phyloP scores from a whole-genome alignment of 2,329 filamentous ascomycete species.

The Fusarium duplospermum region DNA sequence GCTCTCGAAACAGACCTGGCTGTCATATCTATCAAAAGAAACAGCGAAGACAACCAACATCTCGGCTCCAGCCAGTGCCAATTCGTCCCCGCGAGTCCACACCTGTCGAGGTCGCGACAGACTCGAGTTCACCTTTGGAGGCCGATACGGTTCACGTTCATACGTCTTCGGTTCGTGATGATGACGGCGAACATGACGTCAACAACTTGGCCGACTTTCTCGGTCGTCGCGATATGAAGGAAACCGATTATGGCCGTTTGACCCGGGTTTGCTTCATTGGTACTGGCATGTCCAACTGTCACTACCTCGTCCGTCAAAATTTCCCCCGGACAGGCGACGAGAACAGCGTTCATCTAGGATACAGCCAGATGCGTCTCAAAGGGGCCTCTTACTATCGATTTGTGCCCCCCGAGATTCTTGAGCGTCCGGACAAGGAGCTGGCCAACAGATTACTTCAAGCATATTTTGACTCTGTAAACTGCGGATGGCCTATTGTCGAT shows the following conservation, averaged over 20 bases:
- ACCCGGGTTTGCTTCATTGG: slow-evolving; percentile 67
- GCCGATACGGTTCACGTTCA: neutral
- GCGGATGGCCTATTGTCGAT: slow-evolving; percentile 63
- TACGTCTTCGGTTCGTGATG: slow-evolving; percentile 21
- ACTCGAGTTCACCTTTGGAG: neutral
- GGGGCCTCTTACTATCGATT: slow-evolving; percentile 48
- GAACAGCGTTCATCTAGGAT: neutral
- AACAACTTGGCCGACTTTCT: slow-evolving; percentile 62
- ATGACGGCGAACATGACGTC: slow-evolving; percentile 53
- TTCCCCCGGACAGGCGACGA: slow-evolving; percentile 41
- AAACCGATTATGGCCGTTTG: slow-evolving; percentile 57
- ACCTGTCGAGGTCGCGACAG: slow-evolving; percentile 9
- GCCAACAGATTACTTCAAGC: slow-evolving; percentile 62
- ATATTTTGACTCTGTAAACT: slow-evolving; percentile 63
- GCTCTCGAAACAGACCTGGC: slow-evolving; percentile 52
- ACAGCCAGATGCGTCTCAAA: slow-evolving; percentile 34
- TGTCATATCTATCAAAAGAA: slow-evolving; percentile 64
- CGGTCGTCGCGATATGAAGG: slow-evolving; percentile 58
- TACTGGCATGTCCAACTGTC: slow-evolving; percentile 66
- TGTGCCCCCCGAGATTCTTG: slow-evolving; percentile 59
- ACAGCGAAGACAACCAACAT: slow-evolving; percentile 36
- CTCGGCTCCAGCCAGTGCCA: slow-evolving; percentile 23
- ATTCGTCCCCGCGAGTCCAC: slow-evolving; percentile 30
- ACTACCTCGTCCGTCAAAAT: slow-evolving; percentile 60
- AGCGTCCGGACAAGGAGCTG: slow-evolving; percentile 58